Percentiles rank a stretch among this genome's conserved stretches.
Evolutionary conservation across 2,329 filamentous ascomycete species (phyloP).

Genomic region (Reticulascus tulasneorum): DNA sequence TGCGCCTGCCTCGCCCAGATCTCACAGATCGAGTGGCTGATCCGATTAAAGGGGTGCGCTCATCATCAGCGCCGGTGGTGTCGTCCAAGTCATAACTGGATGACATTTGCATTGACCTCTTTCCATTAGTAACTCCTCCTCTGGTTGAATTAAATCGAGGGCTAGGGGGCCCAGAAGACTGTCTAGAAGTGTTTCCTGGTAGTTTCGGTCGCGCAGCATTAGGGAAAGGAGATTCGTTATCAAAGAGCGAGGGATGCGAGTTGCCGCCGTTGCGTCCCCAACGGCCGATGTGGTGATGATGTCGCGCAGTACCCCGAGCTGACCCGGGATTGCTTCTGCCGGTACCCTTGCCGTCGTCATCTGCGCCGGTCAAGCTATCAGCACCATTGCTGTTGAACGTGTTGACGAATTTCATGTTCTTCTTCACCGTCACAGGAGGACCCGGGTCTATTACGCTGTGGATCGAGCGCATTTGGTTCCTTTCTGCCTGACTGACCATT

Average conservation of each 20-base stretch:
- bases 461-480: constrained; percentile 57
- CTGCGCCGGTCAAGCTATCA: constrained; percentile 50
- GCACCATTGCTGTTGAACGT: constrained; percentile 62
- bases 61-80: constrained; percentile 73
- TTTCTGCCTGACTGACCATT: constrained; percentile 66
- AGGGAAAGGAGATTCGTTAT: constrained; percentile 75
- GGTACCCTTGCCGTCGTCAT: constrained; percentile 63
- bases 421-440: constrained; percentile 62
- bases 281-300: constrained; percentile 63
- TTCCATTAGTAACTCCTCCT: constrained; percentile 26
- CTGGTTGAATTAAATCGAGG: constrained; percentile 43
- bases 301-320: constrained; percentile 62
- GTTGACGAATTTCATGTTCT: constrained; percentile 95
- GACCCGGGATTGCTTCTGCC: constrained; percentile 58
- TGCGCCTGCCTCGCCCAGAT: constrained; percentile 55
- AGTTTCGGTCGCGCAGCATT: constrained; percentile 62
- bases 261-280: constrained; percentile 69
- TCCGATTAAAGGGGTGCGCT: constrained; percentile 75
- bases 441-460: constrained; percentile 55
- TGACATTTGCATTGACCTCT: constrained; percentile 56
- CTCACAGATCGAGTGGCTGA: constrained; percentile 54
- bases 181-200: constrained; percentile 50
- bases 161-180: constrained; percentile 66
- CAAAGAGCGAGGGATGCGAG: constrained; percentile 66
- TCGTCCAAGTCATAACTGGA: constrained; percentile 79